These are phyloP conservation scores for Solanum rostratum DNA, from an alignment of 257 asterid species.

Conservation along the genomic window DNA sequence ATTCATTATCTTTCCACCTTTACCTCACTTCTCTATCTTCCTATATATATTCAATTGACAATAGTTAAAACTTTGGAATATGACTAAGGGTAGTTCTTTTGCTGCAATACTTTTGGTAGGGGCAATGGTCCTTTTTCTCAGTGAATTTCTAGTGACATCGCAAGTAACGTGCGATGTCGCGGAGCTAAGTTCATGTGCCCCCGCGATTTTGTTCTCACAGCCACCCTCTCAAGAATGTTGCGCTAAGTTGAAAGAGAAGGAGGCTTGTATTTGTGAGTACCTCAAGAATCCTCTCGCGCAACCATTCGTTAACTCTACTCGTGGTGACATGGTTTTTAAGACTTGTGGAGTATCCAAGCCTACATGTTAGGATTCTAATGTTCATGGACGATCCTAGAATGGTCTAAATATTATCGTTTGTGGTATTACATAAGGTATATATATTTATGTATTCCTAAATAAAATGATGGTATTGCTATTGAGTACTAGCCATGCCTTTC, in stretches of 20 bases:
- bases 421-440: background rate
- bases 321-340: background rate
- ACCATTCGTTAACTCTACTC: conserved; percentile 7
- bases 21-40: background rate
- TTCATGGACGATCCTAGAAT: background rate
- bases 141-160: background rate
- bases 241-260: conserved; percentile 5
- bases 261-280: conserved; percentile 20
- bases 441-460: background rate
- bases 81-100: background rate
- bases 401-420: background rate
- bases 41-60: background rate
- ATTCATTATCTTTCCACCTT: background rate
- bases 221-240: conserved; percentile 8
- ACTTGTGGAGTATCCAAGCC: conserved; percentile 5
- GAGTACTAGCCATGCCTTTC: background rate
- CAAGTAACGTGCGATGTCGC: conserved; percentile 8
- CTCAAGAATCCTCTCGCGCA: background rate
- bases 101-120: background rate
- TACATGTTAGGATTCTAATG: background rate
- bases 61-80: background rate
- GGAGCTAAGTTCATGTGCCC: conserved; percentile 3
- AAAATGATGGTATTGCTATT: background rate
- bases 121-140: background rate
- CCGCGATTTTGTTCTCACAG: background rate